Conservation (phyloP, 2,329 filamentous ascomycete genomes). For the Coleophoma eucalyptorum region DNA sequence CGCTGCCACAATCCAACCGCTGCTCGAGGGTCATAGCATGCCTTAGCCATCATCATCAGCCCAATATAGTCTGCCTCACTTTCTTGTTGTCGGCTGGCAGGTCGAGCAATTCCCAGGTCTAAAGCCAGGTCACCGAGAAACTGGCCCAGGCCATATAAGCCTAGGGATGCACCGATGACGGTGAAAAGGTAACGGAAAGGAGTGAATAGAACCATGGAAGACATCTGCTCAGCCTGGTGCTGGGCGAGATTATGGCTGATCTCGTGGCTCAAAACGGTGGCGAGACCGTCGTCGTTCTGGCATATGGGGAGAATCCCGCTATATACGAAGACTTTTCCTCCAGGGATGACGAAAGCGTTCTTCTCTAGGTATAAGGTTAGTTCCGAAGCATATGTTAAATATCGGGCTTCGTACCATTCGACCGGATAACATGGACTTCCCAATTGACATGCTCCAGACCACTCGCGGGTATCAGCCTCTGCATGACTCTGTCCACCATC, state of each 20-base stretch:
- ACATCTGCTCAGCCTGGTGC: conserved; percentile 62
- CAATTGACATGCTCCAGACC: conserved; percentile 56
- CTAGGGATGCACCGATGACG: conserved; percentile 24
- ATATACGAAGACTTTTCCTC: conserved; percentile 77
- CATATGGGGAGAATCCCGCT: conserved; percentile 69
- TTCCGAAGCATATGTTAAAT: conserved; percentile 1
- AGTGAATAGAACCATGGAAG: conserved; percentile 31
- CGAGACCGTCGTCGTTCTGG: conserved; percentile 63
- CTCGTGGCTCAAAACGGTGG: conserved; percentile 75
- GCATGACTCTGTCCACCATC: conserved; percentile 61
- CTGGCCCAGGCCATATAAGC: conserved; percentile 17
- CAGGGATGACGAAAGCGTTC: conserved; percentile 78
- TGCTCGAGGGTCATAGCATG: conserved; percentile 68
- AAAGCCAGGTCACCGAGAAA: conserved; percentile 28
- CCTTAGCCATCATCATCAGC: conserved; percentile 77
- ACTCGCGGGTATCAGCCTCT: conserved; percentile 62
- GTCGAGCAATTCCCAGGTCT: conserved; percentile 61
- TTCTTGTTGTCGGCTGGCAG: conserved; percentile 69
- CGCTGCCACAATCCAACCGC: conserved; percentile 64
- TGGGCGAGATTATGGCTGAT: conserved; percentile 73
- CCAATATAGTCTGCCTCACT: conserved; percentile 79
- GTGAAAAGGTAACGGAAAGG: conserved; percentile 31
- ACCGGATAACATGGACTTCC: conserved; percentile 75
- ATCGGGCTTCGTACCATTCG: conserved; percentile 36
- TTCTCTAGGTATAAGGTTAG: conserved; percentile 12